Evolutionary conservation across 176 grass and related monocot genomes (phyloP).

Genomic region (Paspalum vaginatum): DNA sequence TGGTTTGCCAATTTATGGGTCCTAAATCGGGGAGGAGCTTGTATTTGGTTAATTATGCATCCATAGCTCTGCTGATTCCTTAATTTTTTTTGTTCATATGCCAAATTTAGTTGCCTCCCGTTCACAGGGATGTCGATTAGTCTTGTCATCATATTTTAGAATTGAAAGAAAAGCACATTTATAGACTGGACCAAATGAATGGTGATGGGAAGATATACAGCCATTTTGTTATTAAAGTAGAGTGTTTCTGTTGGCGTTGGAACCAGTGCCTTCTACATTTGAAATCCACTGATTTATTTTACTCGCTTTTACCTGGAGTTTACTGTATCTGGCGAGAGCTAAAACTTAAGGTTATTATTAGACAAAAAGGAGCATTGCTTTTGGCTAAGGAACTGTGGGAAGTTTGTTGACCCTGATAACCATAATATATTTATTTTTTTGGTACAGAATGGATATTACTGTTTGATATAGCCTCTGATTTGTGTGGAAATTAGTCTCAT

Average conservation of each 20-base stretch:
- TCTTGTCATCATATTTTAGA: no score
- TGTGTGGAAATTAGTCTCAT: neutral
- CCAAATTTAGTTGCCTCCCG: neutral
- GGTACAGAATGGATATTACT: neutral
- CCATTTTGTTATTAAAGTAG: neutral
- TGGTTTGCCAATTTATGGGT: neutral
- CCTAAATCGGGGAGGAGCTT: neutral
- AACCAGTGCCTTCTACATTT: neutral
- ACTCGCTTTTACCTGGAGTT: neutral
- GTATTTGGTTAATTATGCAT: neutral
- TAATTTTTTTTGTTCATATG: neutral
- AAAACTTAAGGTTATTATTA: neutral
- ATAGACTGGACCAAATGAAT: no score
- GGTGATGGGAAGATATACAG: neutral
- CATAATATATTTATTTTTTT: neutral
- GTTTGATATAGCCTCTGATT: slow-evolving; percentile 13
- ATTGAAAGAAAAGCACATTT: no score
- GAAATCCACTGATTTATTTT: slow-evolving; percentile 6
- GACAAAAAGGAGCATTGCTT: neutral
- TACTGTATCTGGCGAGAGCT: neutral
- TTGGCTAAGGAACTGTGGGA: neutral
- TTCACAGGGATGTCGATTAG: neutral
- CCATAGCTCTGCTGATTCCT: neutral
- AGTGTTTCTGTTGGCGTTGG: neutral
- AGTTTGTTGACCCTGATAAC: neutral